Evolutionary conservation across 345 rosid species (phyloP), one percentile per base, ranked within the genome.

Genomic region (Pseudoturritis turrita): DNA sequence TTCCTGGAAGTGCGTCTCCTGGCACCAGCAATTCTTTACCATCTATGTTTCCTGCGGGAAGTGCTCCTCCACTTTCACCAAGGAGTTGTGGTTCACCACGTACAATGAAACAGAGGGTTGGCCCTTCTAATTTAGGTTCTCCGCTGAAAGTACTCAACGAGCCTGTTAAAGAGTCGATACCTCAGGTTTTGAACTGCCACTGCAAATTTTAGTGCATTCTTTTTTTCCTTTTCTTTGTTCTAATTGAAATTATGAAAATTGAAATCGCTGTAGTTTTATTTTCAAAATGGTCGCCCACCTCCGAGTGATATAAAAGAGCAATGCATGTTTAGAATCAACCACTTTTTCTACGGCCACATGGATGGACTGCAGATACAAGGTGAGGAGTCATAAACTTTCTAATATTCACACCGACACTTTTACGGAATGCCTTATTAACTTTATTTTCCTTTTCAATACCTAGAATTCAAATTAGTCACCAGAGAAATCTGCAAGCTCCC

Each of bases 1-100:
- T 81, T 25, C 64, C 84, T 57, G 90, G 88, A 21, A 91, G 77
- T 73, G 82, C 87, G 31, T 85, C 91, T 65, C 56, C 86, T 76
- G 75, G 84, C 41, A 28, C 87, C 2, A 80, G 82, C 80, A 87
- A 81, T 80, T 68, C 95, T 23, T 65, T 95, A 72, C 99, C 99
- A 13, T 95, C 99, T 43, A 85, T 95, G 89, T 95, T 95, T 82
- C 96, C 94, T 60, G 88, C 88, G 53, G 99, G 96, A 58, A 89
- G 96, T 74, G 87, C 96, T 22, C 99, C 99, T 71, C 98, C 99
- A 6, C 96, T 95, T 67, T 95, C 99, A 40, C 99, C 99, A 4
- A 86, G 98, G 60, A 95, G 96, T 73, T 66, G 93, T 44, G 92
- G 97, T 58, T 95, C 99, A 6, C 99, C 99, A 43, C 96, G 99